Conservation (phyloP, 1,284 basidiomycete genomes). For the Xanthoconium separans region DNA sequence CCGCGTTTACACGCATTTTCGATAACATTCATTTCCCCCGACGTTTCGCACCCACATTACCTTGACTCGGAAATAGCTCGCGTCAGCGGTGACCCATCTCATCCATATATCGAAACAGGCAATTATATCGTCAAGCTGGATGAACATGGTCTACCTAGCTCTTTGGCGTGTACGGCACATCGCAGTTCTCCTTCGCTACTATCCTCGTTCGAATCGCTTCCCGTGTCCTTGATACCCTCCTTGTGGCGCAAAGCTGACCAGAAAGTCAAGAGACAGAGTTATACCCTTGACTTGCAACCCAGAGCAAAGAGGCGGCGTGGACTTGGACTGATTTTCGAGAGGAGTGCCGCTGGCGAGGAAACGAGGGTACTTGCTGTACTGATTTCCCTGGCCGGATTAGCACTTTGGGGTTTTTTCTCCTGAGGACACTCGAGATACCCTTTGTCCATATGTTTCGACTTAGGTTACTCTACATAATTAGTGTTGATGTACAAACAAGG, state of each 20-base stretch:
- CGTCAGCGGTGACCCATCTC: conserved; percentile 30
- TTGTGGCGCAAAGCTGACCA: conserved; percentile 11
- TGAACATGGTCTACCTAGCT: conserved; percentile 43
- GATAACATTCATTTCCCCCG: conserved; percentile 56
- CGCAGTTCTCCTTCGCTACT: conserved; percentile 38
- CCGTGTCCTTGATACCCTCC: conserved; percentile 40
- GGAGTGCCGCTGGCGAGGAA: conserved; percentile 66
- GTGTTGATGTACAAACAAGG: conserved; percentile 14
- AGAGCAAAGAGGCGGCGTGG: conserved; percentile 36
- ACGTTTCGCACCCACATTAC: conserved; percentile 39
- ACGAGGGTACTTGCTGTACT: conserved; percentile 60
- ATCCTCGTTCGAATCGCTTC: conserved; percentile 38
- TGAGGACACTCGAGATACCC: conserved; percentile 9
- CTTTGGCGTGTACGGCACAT: conserved; percentile 46
- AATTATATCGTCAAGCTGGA: conserved; percentile 50
- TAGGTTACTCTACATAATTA: not conserved
- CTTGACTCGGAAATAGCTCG: conserved; percentile 28
- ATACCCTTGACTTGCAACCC: conserved; percentile 27
- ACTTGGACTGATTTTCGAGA: conserved; percentile 51
- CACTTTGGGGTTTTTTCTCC: conserved; percentile 51
- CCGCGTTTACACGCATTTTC: conserved; percentile 63
- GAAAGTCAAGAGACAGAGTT: conserved; percentile 21
- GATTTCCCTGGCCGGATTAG: conserved; percentile 50
- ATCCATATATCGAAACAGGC: conserved; percentile 40
- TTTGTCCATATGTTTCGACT: not conserved